A percentile compares a stretch with the other conserved stretches of the same genome.
Evolutionary conservation across 139 green algal genomes (phyloP).

Genomic region (Coccomyxa sp.): DNA sequence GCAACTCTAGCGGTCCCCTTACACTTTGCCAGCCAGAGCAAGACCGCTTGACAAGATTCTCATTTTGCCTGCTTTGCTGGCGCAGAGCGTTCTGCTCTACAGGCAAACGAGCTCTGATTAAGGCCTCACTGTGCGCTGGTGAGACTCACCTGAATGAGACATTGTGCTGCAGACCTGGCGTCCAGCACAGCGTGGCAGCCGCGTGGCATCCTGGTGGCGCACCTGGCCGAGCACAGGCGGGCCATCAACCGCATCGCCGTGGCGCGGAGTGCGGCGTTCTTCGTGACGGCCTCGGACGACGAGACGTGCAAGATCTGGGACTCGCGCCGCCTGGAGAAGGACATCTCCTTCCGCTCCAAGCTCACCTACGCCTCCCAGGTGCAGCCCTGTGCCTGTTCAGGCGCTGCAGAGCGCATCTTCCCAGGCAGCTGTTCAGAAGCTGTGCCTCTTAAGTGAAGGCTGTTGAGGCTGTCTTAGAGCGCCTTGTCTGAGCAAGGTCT

Average conservation of each 20-base stretch:
- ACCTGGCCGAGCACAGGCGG: constrained; percentile 83
- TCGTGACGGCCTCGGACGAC: constrained; percentile 78
- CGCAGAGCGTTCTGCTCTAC: too few relatives aligned
- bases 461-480: too few relatives aligned
- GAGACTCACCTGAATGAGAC: too few relatives aligned
- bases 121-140: too few relatives aligned
- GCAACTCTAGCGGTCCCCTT: too few relatives aligned
- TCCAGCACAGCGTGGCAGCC: constrained; percentile 64
- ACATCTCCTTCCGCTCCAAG: constrained; percentile 79
- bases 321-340: constrained; percentile 74
- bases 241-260: constrained; percentile 73
- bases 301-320: constrained; percentile 92
- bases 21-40: too few relatives aligned
- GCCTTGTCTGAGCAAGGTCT: too few relatives aligned
- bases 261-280: constrained; percentile 57
- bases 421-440: not conserved
- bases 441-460: not conserved
- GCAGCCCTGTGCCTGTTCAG: not conserved
- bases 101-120: too few relatives aligned
- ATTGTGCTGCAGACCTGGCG: not conserved
- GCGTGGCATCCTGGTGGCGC: constrained; percentile 80
- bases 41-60: too few relatives aligned
- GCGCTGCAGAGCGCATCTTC: not conserved
- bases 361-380: constrained; percentile 77
- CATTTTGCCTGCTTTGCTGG: too few relatives aligned